Evolutionary conservation across 345 rosid species (phyloP), one percentile per base, ranked within the genome.

Genomic region (Arabidopsis thaliana): DNA sequence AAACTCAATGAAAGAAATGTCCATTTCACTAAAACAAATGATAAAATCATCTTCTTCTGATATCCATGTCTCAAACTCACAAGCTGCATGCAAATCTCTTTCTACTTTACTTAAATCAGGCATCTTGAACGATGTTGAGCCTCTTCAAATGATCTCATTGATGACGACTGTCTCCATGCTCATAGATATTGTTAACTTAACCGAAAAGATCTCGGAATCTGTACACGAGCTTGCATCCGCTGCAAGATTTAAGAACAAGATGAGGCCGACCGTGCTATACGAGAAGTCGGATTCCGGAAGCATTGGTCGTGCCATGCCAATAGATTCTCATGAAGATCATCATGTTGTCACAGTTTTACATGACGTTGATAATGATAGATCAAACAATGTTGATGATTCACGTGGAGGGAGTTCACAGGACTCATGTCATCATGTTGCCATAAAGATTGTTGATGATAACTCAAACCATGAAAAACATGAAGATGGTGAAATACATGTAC

Each of bases 141-240:
- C 86, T 0, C 77, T 79, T 24, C 82, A 82, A 51, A 51, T 84
- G 50, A 59, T 86, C 4, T 81, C 87, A 7, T 73, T 82, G 51
- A 71, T 78, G 11, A 84, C 93, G 0, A 87, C 86, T 1, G 86
- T 88, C 57, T 88, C 93, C 1, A 40, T 90, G 4, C 79, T 93
- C 4, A 81, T 80, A 40, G 91, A 90, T 9, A 71, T 87, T 22
- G 91, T 85, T 28, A 62, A 76, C 0, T 75, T 80, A 79, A 81
- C 81, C 0, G 83, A 86, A 32, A 77, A 77, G 56, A 76, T 89
- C 22, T 81, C 87, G 7, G 88, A 87, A 60, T 75, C 87, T 0
- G 78, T 83, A 9, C 59, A 77, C 12, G 87, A 87, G 58, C 88
- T 92, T 25, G 85, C 92, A 13, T 71, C 83, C 2, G 77, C 59